A percentile compares a stretch with the other conserved stretches of the same genome.
phyloP scores from a whole-genome alignment of 176 grass and related monocot genomes.

The Carex cristatella region DNA sequence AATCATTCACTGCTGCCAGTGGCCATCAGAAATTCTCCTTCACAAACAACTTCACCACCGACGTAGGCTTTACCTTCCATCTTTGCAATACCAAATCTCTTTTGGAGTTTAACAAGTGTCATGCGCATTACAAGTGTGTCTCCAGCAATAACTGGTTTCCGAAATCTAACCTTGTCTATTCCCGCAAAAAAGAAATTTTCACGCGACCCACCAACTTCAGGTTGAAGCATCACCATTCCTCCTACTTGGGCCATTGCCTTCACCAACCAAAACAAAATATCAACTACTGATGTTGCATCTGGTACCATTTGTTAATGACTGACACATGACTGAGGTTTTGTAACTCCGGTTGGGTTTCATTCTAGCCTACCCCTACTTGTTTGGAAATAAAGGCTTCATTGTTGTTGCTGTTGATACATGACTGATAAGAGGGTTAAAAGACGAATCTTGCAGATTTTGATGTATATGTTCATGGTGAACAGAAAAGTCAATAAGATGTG shows the following conservation, averaged over 20 bases:
- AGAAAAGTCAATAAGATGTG: not conserved
- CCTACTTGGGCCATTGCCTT: slow-evolving; percentile 97
- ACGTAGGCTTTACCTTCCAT: slow-evolving; percentile 99
- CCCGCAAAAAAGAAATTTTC: slow-evolving; percentile 96
- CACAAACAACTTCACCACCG: slow-evolving; percentile 80
- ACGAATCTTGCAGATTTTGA: not conserved
- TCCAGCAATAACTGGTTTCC: slow-evolving; percentile 87
- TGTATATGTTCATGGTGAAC: not conserved
- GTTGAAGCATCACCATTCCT: slow-evolving; percentile 83
- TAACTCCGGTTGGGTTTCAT: no score
- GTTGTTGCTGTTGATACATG: not conserved
- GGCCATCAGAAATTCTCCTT: slow-evolving; percentile 83
- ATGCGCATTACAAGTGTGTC: slow-evolving; percentile 96
- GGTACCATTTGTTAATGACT: not conserved
- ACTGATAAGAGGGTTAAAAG: not conserved
- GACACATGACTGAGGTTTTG: no score
- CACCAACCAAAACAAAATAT: slow-evolving; percentile 16
- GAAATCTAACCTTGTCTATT: slow-evolving; percentile 83
- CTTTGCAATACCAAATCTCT: slow-evolving; percentile 85
- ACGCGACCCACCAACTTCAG: slow-evolving; percentile 78
- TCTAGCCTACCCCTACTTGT: no score
- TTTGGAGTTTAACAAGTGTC: slow-evolving; percentile 84
- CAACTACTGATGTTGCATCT: not conserved
- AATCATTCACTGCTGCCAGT: slow-evolving; percentile 37
- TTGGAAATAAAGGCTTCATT: no score